Evolutionary conservation across 331 rosid species (phyloP).

Genomic region (Rhamnella rubrinervis): DNA sequence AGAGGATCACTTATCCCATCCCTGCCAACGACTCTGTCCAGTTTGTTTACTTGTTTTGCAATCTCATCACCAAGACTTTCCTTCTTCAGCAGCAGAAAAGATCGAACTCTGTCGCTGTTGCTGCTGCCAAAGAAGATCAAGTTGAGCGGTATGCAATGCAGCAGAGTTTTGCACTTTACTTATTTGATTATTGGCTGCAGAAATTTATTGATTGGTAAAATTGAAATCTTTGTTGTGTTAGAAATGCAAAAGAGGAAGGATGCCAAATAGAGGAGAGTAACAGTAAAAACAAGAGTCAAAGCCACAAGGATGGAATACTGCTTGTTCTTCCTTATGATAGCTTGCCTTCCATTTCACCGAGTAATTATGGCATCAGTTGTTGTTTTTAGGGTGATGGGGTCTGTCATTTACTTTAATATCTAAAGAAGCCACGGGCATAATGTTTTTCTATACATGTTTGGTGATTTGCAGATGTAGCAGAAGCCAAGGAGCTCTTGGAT

Average conservation of each 20-base stretch:
- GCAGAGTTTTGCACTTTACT: not conserved
- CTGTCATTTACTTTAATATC: not conserved
- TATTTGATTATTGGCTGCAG: not conserved
- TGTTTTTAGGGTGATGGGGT: not conserved
- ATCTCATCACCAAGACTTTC: slow-evolving; percentile 70
- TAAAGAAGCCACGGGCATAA: not conserved
- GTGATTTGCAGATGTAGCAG: slow-evolving; percentile 37
- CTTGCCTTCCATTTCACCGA: slow-evolving; percentile 44
- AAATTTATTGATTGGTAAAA: not conserved
- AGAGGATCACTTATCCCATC: slow-evolving; percentile 64
- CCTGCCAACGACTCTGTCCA: slow-evolving; percentile 73
- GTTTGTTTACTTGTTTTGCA: slow-evolving; percentile 68
- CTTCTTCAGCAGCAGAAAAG: slow-evolving; percentile 42
- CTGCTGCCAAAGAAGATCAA: slow-evolving; percentile 2
- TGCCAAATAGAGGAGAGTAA: not conserved
- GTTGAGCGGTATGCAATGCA: not conserved
- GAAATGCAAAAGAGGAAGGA: slow-evolving; percentile 38
- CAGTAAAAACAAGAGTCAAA: slow-evolving; percentile 28
- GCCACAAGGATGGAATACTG: slow-evolving; percentile 30
- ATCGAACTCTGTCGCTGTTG: slow-evolving; percentile 15
- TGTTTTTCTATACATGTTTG: not conserved
- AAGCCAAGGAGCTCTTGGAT: slow-evolving; percentile 57
- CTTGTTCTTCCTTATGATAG: slow-evolving; percentile 45
- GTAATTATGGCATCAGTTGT: slow-evolving; percentile 28
- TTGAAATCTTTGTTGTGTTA: not conserved